These are phyloP conservation scores for Saccharomycopsis guyanensis DNA, from an alignment of 805 yeast species.

Conservation along the genomic window DNA sequence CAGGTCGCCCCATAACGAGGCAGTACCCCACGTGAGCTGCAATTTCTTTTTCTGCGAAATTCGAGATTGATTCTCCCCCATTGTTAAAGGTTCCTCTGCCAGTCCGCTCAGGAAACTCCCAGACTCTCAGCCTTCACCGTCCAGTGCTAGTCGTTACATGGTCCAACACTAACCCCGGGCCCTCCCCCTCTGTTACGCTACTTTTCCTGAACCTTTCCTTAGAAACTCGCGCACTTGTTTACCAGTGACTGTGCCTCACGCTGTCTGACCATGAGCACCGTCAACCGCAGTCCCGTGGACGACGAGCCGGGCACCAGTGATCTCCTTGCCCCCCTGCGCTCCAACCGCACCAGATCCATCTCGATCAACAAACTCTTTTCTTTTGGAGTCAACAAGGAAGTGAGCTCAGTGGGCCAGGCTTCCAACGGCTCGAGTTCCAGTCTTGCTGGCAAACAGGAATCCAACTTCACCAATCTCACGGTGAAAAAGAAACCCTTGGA, in stretches of 20 bases:
- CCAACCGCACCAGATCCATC: conserved; percentile 34
- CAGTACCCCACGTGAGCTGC: neutral
- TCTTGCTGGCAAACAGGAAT: conserved; percentile 10
- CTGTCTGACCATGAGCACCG: too few species aligned
- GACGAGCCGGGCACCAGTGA: too few species aligned
- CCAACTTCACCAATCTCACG: conserved; percentile 3
- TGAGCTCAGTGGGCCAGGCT: conserved; percentile 3
- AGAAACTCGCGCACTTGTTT: too few species aligned
- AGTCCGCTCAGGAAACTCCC: too few species aligned
- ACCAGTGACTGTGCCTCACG: too few species aligned
- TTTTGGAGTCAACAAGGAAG: conserved; percentile 27
- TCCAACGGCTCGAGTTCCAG: neutral
- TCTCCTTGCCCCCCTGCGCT: conserved; percentile 20
- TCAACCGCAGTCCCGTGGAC: too few species aligned
- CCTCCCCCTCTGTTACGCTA: too few species aligned
- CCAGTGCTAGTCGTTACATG: too few species aligned
- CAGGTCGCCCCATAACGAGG: too few species aligned
- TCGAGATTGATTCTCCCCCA: neutral
- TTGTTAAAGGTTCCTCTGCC: neutral
- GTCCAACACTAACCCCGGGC: too few species aligned
- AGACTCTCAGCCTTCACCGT: too few species aligned
- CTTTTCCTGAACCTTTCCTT: too few species aligned
- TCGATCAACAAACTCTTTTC: conserved; percentile 35
- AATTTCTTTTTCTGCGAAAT: neutral
- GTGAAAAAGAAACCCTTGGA: conserved; percentile 1